Evolutionary conservation across 371 early-diverging fungal genomes (phyloP).

Genomic region (Mortierella sp.): DNA sequence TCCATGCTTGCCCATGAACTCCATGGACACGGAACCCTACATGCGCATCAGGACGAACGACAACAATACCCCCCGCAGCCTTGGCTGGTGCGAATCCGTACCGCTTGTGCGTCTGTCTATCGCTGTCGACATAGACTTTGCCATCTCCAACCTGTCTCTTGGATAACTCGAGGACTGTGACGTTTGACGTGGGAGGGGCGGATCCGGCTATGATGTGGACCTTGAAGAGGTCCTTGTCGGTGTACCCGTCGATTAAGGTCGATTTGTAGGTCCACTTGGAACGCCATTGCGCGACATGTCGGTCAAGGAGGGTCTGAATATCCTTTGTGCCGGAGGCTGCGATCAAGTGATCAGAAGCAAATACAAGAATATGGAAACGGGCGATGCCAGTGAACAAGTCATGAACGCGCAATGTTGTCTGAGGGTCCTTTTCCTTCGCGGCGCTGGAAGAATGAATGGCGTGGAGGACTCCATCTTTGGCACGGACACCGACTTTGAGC

Average conservation of each 20-base stretch:
- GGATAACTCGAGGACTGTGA: background rate
- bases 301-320: background rate
- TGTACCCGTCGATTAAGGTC: background rate
- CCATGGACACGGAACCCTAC: slow-evolving; percentile 29
- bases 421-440: background rate
- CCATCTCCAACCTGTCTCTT: slow-evolving; percentile 13
- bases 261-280: background rate
- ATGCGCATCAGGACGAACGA: slow-evolving; percentile 28
- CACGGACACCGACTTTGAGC: slow-evolving; percentile 23
- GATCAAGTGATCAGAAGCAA: slow-evolving; percentile 16
- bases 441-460: background rate
- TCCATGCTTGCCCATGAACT: slow-evolving; percentile 18
- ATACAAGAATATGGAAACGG: slow-evolving; percentile 33
- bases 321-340: background rate
- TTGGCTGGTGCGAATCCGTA: slow-evolving; percentile 14
- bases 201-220: slow-evolving; percentile 15
- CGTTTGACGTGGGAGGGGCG: background rate
- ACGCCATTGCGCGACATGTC: background rate
- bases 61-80: slow-evolving; percentile 22
- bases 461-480: slow-evolving; percentile 19
- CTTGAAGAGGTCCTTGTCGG: slow-evolving; percentile 17
- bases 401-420: slow-evolving; percentile 6
- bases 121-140: slow-evolving; percentile 22
- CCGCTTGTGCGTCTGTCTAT: background rate
- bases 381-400: slow-evolving; percentile 13